Conservation (phyloP, 2,329 filamentous ascomycete species). For the Ophiostoma himal-ulmi region DNA sequence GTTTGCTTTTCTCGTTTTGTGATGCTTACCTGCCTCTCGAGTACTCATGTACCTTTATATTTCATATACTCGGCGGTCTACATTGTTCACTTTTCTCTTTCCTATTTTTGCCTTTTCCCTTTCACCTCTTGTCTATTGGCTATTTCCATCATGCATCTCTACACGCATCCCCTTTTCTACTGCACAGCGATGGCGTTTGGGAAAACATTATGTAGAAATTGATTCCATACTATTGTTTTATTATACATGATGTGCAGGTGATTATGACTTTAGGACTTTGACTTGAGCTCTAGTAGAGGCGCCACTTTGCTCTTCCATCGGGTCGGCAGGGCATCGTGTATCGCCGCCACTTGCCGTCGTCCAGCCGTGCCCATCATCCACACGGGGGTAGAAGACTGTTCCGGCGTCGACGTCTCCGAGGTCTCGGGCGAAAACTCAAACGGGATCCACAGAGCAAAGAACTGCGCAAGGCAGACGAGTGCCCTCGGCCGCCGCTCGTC, state of each 20-base stretch:
- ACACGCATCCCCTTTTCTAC: neutral
- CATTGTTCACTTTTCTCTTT: neutral
- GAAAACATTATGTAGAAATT: neutral
- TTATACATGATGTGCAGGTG: neutral
- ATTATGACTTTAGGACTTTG: neutral
- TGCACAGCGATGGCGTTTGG: conserved; percentile 13
- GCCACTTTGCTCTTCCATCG: conserved; percentile 36
- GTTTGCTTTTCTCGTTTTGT: neutral
- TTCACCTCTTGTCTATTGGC: neutral
- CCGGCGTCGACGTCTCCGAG: neutral
- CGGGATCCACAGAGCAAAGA: conserved; percentile 36
- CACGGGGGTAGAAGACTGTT: conserved; percentile 23
- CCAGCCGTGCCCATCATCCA: conserved; percentile 37
- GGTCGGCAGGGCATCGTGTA: conserved; percentile 33
- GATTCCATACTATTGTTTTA: neutral
- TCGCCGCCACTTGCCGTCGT: conserved; percentile 35
- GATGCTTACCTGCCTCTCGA: neutral
- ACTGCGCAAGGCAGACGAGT: conserved; percentile 36
- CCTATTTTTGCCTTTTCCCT: neutral
- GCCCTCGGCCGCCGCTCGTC: conserved; percentile 35
- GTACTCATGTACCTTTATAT: neutral
- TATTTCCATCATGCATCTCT: too few species aligned
- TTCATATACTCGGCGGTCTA: neutral
- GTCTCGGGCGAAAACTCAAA: conserved; percentile 26
- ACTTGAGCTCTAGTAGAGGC: conserved; percentile 30